These are phyloP conservation scores for Penicillium brasilianum DNA, from an alignment of 2,329 filamentous ascomycete genomes.

Conservation along the genomic window DNA sequence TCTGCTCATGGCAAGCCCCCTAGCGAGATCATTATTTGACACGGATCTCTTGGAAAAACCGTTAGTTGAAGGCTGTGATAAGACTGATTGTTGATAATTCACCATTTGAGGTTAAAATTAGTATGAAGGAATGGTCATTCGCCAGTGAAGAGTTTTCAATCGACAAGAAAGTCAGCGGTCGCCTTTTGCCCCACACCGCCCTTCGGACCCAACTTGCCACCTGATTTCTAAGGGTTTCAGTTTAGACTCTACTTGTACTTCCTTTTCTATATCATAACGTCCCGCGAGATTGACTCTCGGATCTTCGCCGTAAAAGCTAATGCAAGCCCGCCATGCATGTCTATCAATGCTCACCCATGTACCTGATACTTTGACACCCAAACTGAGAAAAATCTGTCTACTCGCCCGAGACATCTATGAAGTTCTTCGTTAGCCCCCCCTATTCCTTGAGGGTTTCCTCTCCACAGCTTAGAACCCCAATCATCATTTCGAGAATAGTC, in stretches of 20 bases:
- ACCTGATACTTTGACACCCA: neutral
- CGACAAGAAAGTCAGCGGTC: neutral
- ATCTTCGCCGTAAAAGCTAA: neutral
- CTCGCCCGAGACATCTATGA: neutral
- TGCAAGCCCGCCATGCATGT: neutral
- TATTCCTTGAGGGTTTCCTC: neutral
- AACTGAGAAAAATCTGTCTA: slow-evolving; percentile 1
- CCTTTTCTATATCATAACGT: no score
- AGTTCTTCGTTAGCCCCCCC: neutral
- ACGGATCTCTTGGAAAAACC: no score
- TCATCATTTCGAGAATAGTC: neutral
- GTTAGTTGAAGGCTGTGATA: no score
- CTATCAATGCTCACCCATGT: neutral
- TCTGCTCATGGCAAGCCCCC: neutral
- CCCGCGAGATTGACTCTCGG: neutral
- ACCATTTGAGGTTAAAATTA: slow-evolving; percentile 4
- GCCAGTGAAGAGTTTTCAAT: neutral
- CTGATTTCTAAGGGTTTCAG: neutral
- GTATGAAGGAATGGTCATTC: neutral
- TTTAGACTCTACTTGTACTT: no score
- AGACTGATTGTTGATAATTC: neutral
- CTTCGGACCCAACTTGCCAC: neutral
- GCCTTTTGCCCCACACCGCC: slow-evolving; percentile 5
- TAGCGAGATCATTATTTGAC: neutral
- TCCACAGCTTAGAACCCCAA: neutral